Evolutionary conservation across 352 stramenopile species (phyloP).

Genomic region (Phytophthora hibernalis): DNA sequence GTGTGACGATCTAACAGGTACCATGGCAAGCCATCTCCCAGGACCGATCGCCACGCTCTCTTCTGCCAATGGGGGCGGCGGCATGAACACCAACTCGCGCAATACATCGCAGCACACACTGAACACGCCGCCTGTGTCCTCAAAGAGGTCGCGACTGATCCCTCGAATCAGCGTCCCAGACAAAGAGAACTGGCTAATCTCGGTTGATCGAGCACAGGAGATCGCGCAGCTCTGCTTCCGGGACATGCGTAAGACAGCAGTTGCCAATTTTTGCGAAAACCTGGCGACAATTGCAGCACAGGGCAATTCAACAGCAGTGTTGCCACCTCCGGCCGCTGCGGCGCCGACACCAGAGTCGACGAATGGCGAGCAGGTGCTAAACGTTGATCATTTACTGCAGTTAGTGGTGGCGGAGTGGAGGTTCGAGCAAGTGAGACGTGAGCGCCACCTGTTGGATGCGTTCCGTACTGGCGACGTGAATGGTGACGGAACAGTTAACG

Average conservation of each 20-base stretch:
- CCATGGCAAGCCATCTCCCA: constrained; percentile 12
- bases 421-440: constrained; percentile 71
- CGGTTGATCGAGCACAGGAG: constrained; percentile 72
- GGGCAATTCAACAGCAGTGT: constrained; percentile 40
- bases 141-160: constrained; percentile 58
- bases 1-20: constrained; percentile 49
- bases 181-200: constrained; percentile 72
- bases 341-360: neutral
- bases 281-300: constrained; percentile 55
- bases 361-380: constrained; percentile 45
- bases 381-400: constrained; percentile 78
- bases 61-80: constrained; percentile 4
- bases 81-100: constrained; percentile 14
- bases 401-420: constrained; percentile 74
- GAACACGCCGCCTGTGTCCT: constrained; percentile 18
- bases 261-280: constrained; percentile 70
- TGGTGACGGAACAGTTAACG: constrained; percentile 77
- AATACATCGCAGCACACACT: constrained; percentile 5
- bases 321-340: neutral
- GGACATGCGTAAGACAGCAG: constrained; percentile 71
- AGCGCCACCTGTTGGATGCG: constrained; percentile 68
- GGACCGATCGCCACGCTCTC: constrained; percentile 6
- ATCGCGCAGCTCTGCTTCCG: constrained; percentile 72
- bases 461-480: constrained; percentile 86
- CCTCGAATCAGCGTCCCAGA: constrained; percentile 67